Percentiles rank a stretch among this genome's conserved stretches.
These are phyloP conservation scores for Rhizophlyctis rosea DNA, from an alignment of 192 early-diverging fungal species.

Conservation along the genomic window DNA sequence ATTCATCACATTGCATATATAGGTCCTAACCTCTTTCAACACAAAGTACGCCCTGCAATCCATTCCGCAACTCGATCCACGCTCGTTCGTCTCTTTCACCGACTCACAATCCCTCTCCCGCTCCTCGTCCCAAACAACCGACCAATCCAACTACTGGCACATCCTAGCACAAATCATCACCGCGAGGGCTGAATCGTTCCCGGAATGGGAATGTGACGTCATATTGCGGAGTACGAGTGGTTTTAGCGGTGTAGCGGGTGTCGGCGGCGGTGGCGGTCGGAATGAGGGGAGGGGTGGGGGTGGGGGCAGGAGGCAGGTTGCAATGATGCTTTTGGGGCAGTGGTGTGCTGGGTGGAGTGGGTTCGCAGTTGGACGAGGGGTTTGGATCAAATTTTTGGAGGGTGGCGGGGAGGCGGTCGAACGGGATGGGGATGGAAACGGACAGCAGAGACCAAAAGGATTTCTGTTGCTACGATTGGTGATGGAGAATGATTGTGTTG, in stretches of 20 bases:
- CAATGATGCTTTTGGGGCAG: slow-evolving; percentile 37
- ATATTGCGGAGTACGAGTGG: slow-evolving; percentile 41
- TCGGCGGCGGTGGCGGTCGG: not conserved
- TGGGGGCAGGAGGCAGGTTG: slow-evolving; percentile 24
- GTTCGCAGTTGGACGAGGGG: slow-evolving; percentile 27
- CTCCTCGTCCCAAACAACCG: not conserved
- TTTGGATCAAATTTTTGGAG: slow-evolving; percentile 33
- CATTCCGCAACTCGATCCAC: slow-evolving; percentile 33
- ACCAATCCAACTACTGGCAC: slow-evolving; percentile 39
- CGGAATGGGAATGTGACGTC: slow-evolving; percentile 32
- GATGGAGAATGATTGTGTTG: slow-evolving; percentile 43
- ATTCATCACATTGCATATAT: too few species aligned
- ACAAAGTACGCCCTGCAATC: slow-evolving; percentile 26
- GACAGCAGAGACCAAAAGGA: slow-evolving; percentile 24
- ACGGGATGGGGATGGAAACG: not conserved
- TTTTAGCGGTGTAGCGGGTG: not conserved
- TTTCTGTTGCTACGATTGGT: slow-evolving; percentile 37
- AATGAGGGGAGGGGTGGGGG: not conserved
- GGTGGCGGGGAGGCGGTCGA: not conserved
- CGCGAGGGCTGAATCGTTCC: slow-evolving; percentile 27
- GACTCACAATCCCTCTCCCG: not conserved
- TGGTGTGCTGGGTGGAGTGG: slow-evolving; percentile 37
- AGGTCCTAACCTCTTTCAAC: slow-evolving; percentile 34
- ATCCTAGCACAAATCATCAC: slow-evolving; percentile 37
- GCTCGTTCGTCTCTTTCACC: slow-evolving; percentile 15